These are phyloP conservation scores for Miscanthus sacchariflorus DNA, from an alignment of 202 grass and related monocot genomes.

Conservation along the genomic window DNA sequence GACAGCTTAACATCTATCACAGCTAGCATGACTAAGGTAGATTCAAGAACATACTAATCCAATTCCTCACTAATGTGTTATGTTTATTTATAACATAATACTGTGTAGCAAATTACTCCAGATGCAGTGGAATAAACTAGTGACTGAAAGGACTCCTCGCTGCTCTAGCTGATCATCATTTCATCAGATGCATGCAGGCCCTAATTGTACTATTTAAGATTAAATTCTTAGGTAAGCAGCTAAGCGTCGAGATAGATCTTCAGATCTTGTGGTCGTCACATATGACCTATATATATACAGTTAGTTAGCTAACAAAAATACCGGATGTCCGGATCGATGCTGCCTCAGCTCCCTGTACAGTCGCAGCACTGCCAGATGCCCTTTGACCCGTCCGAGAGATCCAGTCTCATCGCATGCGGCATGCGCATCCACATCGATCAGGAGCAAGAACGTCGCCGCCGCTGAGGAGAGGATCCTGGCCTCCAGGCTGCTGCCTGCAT, in stretches of 20 bases:
- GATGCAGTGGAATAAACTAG: conserved; percentile 39
- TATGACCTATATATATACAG: conserved; percentile 43
- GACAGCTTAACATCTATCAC: background rate
- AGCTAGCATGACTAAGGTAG: background rate
- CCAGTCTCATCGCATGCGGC: conserved; percentile 35
- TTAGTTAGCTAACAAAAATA: conserved; percentile 52
- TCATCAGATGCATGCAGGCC: conserved; percentile 39
- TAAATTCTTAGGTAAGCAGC: conserved; percentile 30
- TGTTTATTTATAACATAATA: background rate
- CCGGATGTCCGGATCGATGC: conserved; percentile 53
- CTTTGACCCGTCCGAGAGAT: conserved; percentile 52
- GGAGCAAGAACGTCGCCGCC: conserved; percentile 10
- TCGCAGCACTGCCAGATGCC: conserved; percentile 33
- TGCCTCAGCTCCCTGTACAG: conserved; percentile 30
- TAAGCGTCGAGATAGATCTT: conserved; percentile 37
- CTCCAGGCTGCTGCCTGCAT: conserved; percentile 30
- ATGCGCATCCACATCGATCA: conserved; percentile 31
- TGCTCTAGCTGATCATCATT: conserved; percentile 21
- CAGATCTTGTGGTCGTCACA: conserved; percentile 55
- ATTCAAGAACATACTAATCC: conserved; percentile 9
- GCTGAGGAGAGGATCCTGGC: conserved; percentile 30
- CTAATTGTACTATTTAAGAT: conserved; percentile 28
- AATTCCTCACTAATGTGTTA: background rate
- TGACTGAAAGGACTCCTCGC: conserved; percentile 29
- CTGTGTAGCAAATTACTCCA: conserved; percentile 12